Conservation (phyloP, 495 filamentous ascomycete genomes). For the Tuber indicum region DNA sequence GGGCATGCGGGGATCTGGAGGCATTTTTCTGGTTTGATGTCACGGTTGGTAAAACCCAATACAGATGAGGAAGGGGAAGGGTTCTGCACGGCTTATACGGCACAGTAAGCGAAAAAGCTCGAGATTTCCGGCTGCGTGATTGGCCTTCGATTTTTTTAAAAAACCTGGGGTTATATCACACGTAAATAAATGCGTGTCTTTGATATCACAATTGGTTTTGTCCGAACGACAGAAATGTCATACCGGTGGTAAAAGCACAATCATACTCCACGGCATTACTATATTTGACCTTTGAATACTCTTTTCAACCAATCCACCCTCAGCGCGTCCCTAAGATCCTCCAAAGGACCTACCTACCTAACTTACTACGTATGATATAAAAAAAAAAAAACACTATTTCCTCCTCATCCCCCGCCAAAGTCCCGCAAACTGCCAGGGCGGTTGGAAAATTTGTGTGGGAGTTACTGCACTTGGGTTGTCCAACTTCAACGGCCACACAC, state of each 20-base stretch:
- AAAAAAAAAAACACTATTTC: not conserved
- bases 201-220: not conserved
- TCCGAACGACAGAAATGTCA: not conserved
- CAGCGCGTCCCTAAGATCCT: not conserved
- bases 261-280: not conserved
- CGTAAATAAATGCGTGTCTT: not conserved
- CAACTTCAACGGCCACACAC: no score
- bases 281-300: no score
- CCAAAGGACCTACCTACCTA: not conserved
- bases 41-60: not conserved
- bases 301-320: not conserved
- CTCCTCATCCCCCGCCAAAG: not conserved
- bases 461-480: no score
- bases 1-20: not conserved
- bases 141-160: not conserved
- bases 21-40: not conserved
- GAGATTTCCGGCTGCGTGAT: not conserved
- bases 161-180: not conserved
- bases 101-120: not conserved
- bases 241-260: not conserved
- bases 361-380: no score
- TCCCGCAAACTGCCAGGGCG: not conserved
- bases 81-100: not conserved
- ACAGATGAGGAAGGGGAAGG: not conserved
- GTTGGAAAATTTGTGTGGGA: no score